A percentile compares a stretch with the other conserved stretches of the same genome.
Conservation (phyloP, 768 basidiomycete genomes). For the Coprinopsis cinerea region DNA sequence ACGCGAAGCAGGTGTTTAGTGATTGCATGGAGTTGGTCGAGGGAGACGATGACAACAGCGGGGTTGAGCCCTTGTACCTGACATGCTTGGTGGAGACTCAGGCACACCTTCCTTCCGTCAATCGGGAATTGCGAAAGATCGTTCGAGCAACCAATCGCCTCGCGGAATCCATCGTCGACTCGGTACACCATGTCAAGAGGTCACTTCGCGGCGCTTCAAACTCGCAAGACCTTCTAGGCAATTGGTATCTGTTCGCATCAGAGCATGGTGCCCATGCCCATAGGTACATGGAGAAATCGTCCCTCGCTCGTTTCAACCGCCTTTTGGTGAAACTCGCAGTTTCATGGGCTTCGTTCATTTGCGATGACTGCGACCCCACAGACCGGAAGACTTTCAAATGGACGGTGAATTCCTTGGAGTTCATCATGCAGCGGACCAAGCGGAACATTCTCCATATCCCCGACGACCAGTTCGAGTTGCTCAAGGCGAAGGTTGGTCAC, state of each 20-base stretch:
- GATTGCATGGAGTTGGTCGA: conserved; percentile 58
- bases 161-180: conserved; percentile 89
- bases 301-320: conserved; percentile 71
- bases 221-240: conserved; percentile 82
- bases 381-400: conserved; percentile 96
- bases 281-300: conserved; percentile 74
- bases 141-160: conserved; percentile 83
- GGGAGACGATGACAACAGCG: conserved; percentile 53
- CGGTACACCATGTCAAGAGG: conserved; percentile 79
- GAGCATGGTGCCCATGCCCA: conserved; percentile 91
- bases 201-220: conserved; percentile 54
- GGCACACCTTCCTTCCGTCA: conserved; percentile 87
- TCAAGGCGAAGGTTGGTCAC: conserved; percentile 86
- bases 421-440: conserved; percentile 80
- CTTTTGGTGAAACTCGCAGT: conserved; percentile 87
- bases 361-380: conserved; percentile 94
- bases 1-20: conserved; percentile 73
- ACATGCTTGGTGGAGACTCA: conserved; percentile 69
- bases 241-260: conserved; percentile 95
- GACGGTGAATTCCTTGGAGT: conserved; percentile 95
- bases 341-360: conserved; percentile 97
- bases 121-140: conserved; percentile 86
- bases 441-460: conserved; percentile 88
- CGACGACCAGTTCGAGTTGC: conserved; percentile 81
- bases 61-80: conserved; percentile 33